phyloP scores from a whole-genome alignment of 306 rosid genomes.

The Sindora glabra region DNA sequence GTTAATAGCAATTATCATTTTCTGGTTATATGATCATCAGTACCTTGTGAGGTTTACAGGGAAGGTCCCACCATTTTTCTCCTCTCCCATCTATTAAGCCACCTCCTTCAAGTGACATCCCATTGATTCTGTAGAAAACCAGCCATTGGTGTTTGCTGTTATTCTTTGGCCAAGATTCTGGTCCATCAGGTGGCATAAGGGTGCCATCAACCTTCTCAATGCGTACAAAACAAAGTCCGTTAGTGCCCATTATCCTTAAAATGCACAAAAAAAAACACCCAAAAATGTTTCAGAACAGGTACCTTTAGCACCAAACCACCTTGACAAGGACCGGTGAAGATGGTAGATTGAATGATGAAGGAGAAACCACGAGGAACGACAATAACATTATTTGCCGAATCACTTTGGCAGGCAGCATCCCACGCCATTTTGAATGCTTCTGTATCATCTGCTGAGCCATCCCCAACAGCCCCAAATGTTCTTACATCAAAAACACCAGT shows the following conservation, averaged over 20 bases:
- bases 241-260: slow-evolving; percentile 1
- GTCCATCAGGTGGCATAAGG: slow-evolving; percentile 87
- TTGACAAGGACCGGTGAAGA: slow-evolving; percentile 84
- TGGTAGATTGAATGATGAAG: slow-evolving; percentile 63
- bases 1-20: too few relatives aligned
- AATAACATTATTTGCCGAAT: slow-evolving; percentile 21
- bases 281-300: too few relatives aligned
- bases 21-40: background rate
- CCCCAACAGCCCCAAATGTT: slow-evolving; percentile 66
- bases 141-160: slow-evolving; percentile 68
- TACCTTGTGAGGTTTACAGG: slow-evolving; percentile 93
- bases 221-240: background rate
- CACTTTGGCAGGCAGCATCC: slow-evolving; percentile 77
- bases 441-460: slow-evolving; percentile 72
- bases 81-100: slow-evolving; percentile 87
- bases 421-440: slow-evolving; percentile 77
- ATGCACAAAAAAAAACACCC: too few relatives aligned
- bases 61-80: slow-evolving; percentile 94
- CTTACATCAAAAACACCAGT: slow-evolving; percentile 46
- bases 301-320: slow-evolving; percentile 52
- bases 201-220: slow-evolving; percentile 65
- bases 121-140: slow-evolving; percentile 60
- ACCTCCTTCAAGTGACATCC: slow-evolving; percentile 61
- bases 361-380: slow-evolving; percentile 53
- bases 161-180: slow-evolving; percentile 70